Evolutionary conservation across 192 early-diverging fungal genomes (phyloP), one percentile per base, ranked within the genome.

Genomic region (Entomortierella beljakovae): DNA sequence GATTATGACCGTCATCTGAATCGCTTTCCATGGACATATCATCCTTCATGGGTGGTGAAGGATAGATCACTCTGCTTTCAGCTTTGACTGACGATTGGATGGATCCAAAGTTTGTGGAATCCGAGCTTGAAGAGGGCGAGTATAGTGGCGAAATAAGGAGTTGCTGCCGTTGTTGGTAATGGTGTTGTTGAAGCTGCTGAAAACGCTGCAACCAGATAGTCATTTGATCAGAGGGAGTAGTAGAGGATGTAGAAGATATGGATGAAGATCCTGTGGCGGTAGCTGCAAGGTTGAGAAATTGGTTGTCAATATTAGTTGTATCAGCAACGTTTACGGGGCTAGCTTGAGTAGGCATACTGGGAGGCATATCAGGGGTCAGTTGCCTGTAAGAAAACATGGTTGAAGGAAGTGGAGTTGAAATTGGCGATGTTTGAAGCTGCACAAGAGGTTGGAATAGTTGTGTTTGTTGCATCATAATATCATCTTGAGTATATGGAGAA

Each of bases 11-110:
- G 46, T 49, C 59, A 34, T 79, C 75, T n/a, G 60, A 64, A 34
- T 79, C 75, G 25, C 75, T 79, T 37, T 79, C 75, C 75, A 69
- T 65, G 49, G 34, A 53, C 32, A 79, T 32, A 37, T 79, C 75
- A 40, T 79, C 75, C 49, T 65, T 79, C 62, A 79, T 79, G 8
- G 75, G 68, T 33, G 75, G 75, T 32, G 75, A 79, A 22, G 75
- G 75, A 35, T 79, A 79, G 67, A 79, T 42, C 40, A 59, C 15
- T 37, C 64, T 32, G 8, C 53, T 62, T 16, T 68, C 74, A 11
- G 58, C 15, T 57, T 65, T 65, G 31, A 65, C 49, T 11, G 54
- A 22, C n/a, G 61, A 56, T 2, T 38, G 57, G 31, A 18, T 57
- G 65, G 55, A 61, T 3, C 29, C 32, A 22, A 43, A 53, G 26